These are phyloP conservation scores for Dactylonectria estremocensis DNA, from an alignment of 2,329 filamentous ascomycete species.

Conservation along the genomic window DNA sequence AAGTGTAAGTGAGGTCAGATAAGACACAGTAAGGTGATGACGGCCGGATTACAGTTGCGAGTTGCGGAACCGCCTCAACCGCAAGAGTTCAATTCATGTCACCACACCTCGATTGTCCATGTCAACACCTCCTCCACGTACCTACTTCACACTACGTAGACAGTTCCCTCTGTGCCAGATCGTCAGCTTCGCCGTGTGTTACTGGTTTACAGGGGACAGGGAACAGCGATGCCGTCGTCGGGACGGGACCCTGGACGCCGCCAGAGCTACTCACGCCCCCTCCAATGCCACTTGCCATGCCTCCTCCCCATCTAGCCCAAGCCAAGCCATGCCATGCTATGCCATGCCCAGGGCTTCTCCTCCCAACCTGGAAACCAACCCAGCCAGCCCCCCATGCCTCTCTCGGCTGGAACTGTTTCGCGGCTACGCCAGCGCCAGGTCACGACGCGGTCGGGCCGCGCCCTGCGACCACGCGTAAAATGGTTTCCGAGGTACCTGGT, in stretches of 20 bases:
- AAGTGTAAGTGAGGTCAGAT: slow-evolving; percentile 26
- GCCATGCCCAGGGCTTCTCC: neutral
- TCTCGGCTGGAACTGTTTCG: slow-evolving; percentile 32
- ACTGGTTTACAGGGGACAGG: slow-evolving; percentile 6
- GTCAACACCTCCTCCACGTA: neutral
- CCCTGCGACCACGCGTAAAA: slow-evolving; percentile 14
- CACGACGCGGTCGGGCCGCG: slow-evolving; percentile 16
- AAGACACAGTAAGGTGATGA: slow-evolving; percentile 11
- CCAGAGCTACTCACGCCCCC: slow-evolving; percentile 2
- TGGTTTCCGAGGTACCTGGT: slow-evolving; percentile 33
- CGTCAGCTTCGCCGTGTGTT: slow-evolving; percentile 12
- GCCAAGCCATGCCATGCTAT: neutral
- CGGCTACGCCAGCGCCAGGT: slow-evolving; percentile 36
- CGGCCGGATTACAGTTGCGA: slow-evolving; percentile 19
- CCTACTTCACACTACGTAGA: neutral
- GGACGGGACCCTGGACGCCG: slow-evolving; percentile 11
- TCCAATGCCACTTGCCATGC: slow-evolving; percentile 3
- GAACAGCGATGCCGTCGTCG: slow-evolving; percentile 10
- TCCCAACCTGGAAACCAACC: neutral
- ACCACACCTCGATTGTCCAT: no score
- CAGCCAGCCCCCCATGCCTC: slow-evolving; percentile 30
- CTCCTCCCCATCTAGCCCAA: neutral
- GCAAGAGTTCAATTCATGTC: neutral
- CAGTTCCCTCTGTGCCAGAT: neutral
- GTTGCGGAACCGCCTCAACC: slow-evolving; percentile 13